Base-by-base conservation (phyloP, 805 yeast species). In the Metschnikowia santaceciliae region DNA sequence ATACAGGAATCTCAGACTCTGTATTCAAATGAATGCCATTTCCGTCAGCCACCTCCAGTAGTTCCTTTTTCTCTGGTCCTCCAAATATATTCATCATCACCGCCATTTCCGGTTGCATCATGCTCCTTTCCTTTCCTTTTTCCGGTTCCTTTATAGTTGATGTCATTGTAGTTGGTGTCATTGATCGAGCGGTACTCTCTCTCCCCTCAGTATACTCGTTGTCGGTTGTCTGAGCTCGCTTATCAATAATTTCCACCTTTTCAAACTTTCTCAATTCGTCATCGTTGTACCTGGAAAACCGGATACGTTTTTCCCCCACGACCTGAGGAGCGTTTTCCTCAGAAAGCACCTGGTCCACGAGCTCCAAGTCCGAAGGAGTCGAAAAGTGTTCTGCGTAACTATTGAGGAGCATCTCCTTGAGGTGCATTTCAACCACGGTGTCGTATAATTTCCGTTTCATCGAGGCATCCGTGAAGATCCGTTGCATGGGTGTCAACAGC, bases 401-500 rank as follows among this genome's bases (percentile, higher is more conserved):
- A 39, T 71, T 66, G 3, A 69, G 62, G 39, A 82, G 66, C 60
- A 79, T 80, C 46, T 84, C 86, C 48, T 74, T 72, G 48, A 84
- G 68, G 38, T 77, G 70, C 46, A 75, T 73, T 45, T 73, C 75
- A 19, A 77, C 60, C 10, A 84, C 67, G 1, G 78, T 69, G 0
- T 67, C 61, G 48, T 72, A 77, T 37, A 86, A 65, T 1, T 70
- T 64, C 8, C 74, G 72, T 30, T 72, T 57, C 39, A 86, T 65
- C 0, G 83, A 81, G 39, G 66, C 73, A 43, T 74, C 68, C 62
- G 90, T 88, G 14, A 90, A 69, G n/a, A 74, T 71, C 32, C 75
- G 77, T 68, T 92, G 99, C 37, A 74, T 61, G 0, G 72, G 65
- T 0, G 92, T 79, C 51, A 92, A 66, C 3, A 85, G 80, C 5